Evolutionary conservation across 768 basidiomycete genomes (phyloP), one percentile per base, ranked within the genome.

Genomic region (Xanthoconium stramineum): DNA sequence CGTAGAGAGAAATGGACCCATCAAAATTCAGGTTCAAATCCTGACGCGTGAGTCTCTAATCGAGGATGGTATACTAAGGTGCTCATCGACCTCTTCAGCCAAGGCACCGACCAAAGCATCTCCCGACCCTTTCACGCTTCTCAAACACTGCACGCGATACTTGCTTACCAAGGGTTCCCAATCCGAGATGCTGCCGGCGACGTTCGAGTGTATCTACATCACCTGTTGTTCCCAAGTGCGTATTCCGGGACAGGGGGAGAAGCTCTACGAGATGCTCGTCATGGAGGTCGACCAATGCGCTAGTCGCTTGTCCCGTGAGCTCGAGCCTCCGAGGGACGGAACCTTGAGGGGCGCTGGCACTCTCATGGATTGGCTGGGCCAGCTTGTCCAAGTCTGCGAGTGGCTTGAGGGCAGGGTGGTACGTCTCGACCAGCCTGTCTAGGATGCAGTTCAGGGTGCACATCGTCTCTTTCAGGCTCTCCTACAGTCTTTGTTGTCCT

Each of bases 381-480:
- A 72, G n/a, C 83, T 92, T 52, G 83, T 83, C 6, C 65, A 72
- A 11, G 69, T 72, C 1, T 86, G 83, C 64, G 74, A 75, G 28
- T 87, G 85, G 84, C 91, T 86, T 43, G 82, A 87, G 60, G 69
- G 69, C 35, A 78, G 82, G 66, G 76, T 90, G 60, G 88, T 89
- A 67, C 70, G 83, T 78, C 47, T 9, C 38, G 3, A 6, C 42
- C 51, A 8, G 8, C 17, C 10, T n/a, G 11, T 57, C 40, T 19
- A 17, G 14, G 50, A 35, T 10, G 35, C 37, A 3, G 14, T 30
- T 19, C 35, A 47, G 15, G 50, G 42, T 56, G 53, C 54, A 52
- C 15, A 32, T 50, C 40, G 14, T 13, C 57, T 39, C 17, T 42
- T 59, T 24, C 59, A 89, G 88, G 69, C 72, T 5, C 70, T 90